Evolutionary conservation across 1,284 basidiomycete species (phyloP).

Genomic region (Cryptococcus jaspeensis): DNA sequence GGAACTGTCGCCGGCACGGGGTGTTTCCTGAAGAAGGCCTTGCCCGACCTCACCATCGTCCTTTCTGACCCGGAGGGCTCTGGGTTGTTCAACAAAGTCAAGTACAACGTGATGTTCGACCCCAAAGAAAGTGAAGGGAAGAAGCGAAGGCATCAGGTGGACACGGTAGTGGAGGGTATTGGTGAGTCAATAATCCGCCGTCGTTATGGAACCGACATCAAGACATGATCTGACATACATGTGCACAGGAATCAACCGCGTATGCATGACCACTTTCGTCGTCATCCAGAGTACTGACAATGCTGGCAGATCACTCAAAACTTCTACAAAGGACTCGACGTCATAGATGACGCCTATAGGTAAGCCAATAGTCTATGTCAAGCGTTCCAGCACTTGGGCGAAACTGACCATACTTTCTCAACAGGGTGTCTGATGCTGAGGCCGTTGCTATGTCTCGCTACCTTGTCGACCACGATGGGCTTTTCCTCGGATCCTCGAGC

Average conservation of each 20-base stretch:
- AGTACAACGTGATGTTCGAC: slow-evolving; percentile 92
- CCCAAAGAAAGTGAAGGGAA: slow-evolving; percentile 88
- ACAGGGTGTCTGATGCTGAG: slow-evolving; percentile 80
- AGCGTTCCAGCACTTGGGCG: not conserved
- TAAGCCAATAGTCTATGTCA: slow-evolving; percentile 40
- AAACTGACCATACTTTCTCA: not conserved
- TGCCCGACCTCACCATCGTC: slow-evolving; percentile 62
- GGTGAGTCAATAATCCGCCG: slow-evolving; percentile 54
- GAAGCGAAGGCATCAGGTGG: slow-evolving; percentile 69
- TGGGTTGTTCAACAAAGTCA: slow-evolving; percentile 92
- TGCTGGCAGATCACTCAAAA: slow-evolving; percentile 64
- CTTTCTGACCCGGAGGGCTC: slow-evolving; percentile 92
- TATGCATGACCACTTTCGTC: slow-evolving; percentile 3
- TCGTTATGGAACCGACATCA: too few relatives aligned
- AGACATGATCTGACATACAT: too few relatives aligned
- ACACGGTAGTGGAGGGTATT: slow-evolving; percentile 75
- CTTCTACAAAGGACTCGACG: slow-evolving; percentile 72
- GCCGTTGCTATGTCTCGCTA: slow-evolving; percentile 90
- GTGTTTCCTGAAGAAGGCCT: slow-evolving; percentile 62
- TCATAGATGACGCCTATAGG: slow-evolving; percentile 86
- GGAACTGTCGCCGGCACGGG: slow-evolving; percentile 90
- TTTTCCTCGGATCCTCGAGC: slow-evolving; percentile 94
- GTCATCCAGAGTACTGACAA: not conserved
- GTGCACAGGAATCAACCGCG: slow-evolving; percentile 25
- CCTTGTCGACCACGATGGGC: slow-evolving; percentile 80